phyloP scores from a whole-genome alignment of 805 yeast genomes.

The Lipomyces spencermartinsiae region DNA sequence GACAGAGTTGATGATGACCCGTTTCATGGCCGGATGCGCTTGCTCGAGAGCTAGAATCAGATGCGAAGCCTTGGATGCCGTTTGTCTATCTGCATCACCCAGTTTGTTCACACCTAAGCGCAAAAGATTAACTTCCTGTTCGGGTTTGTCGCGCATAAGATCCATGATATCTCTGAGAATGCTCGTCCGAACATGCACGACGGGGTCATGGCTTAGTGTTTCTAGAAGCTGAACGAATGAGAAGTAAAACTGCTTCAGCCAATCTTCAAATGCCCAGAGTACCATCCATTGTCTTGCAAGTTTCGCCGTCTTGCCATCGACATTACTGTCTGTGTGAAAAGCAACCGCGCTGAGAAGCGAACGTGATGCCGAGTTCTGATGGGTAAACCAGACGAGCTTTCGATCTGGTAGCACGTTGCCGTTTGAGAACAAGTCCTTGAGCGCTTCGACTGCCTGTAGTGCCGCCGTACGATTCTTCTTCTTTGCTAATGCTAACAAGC shows the following conservation, averaged over 20 bases:
- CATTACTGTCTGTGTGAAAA: conserved; percentile 34
- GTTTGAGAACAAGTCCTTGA: conserved; percentile 83
- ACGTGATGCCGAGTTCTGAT: conserved; percentile 52
- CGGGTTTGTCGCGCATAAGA: conserved; percentile 83
- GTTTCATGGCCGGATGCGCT: conserved; percentile 95
- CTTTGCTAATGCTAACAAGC: conserved; percentile 75
- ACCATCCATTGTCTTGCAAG: conserved; percentile 63
- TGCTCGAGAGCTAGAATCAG: conserved; percentile 80
- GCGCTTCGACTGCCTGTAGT: conserved; percentile 84
- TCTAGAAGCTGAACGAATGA: conserved; percentile 78
- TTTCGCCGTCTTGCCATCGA: conserved; percentile 39
- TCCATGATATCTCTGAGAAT: conserved; percentile 79
- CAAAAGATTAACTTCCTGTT: conserved; percentile 91
- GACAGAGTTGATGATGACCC: conserved; percentile 76
- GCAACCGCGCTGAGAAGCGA: conserved; percentile 47
- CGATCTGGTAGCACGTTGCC: conserved; percentile 85
- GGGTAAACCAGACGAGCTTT: conserved; percentile 77
- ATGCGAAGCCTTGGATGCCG: conserved; percentile 85
- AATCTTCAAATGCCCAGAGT: conserved; percentile 85
- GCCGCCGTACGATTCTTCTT: conserved; percentile 95
- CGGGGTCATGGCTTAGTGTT: conserved; percentile 85
- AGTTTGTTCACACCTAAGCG: conserved; percentile 90
- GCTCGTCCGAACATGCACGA: conserved; percentile 82
- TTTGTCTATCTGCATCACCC: conserved; percentile 91
- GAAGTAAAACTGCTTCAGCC: conserved; percentile 77